Evolutionary conservation across 164 flowering plant genomes (phyloP).

Genomic region (grape (Vitis vinifera)): ASM3070453v1 NC_081810.1:1982001-1982500

Average conservation of each 20-base stretch:
- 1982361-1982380: constrained; percentile 69
- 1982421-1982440: constrained; percentile 67
- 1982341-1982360: constrained; percentile 74
- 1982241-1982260: constrained; percentile 50
- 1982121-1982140: constrained; percentile 61
- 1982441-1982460: constrained; percentile 60
- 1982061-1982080: constrained; percentile 56
- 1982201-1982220: constrained; percentile 61
- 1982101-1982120: constrained; percentile 61
- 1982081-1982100: constrained; percentile 38
- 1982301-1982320: constrained; percentile 62
- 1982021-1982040: constrained; percentile 28
- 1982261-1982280: constrained; percentile 77
- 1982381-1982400: constrained; percentile 74
- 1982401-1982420: constrained; percentile 79
- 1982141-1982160: constrained; percentile 43
- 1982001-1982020: constrained; percentile 33
- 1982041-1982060: constrained; percentile 55
- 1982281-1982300: constrained; percentile 41
- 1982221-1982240: constrained; percentile 73
- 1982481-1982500: constrained; percentile 70
- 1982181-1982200: constrained; percentile 82
- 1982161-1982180: constrained; percentile 59
- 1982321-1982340: constrained; percentile 71
- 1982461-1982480: constrained; percentile 74